Evolutionary conservation across 805 yeast species (phyloP), one percentile per base, ranked within the genome.

Genomic region (Yarrowia keelungensis): DNA sequence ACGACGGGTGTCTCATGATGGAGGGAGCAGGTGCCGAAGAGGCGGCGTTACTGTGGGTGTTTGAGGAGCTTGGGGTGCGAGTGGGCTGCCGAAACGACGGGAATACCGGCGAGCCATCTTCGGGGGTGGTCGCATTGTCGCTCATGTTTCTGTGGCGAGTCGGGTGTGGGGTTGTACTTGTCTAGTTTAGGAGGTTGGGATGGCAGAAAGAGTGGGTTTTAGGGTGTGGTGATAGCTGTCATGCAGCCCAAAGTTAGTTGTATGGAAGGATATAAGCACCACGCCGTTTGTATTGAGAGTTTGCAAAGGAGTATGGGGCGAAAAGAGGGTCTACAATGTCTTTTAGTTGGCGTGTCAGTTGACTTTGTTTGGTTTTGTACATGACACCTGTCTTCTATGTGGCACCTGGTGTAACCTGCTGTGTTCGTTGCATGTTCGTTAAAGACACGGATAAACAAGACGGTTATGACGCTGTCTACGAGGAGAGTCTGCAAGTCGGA

Each of bases 91-190:
- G 19, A 35, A 59, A 59, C 41, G 51, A 35, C 11, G 65, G 65
- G 8, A 59, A 59, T n/a, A 45, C 51, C 22, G 65, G 62, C 46
- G 62, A 56, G 47, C 62, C 62, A 42, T 56, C 62, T 42, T 56
- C 62, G 22, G 62, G 62, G 26, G 62, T 56, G 47, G 62, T 56
- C 47, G 62, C 62, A 22, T 56, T 56, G 62, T 56, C 62, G 62
- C 47, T 41, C 62, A 56, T 56, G 38, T 19, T 38, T 26, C 19
- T 53, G 59, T 53, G 59, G 26, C 56, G 16, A 36, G 26, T 7
- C 22, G 32, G 8, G 10, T 32, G 64, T 42, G 39, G 64, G 42
- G 64, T 41, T 32, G 64, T 56, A 14, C 36, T 53, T 19, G 59
- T 39, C 36, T 19, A 14, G 45, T 38, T 26, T 39, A 12, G 19